phyloP scores from a whole-genome alignment of 202 grass and related monocot genomes.

The Saccharum hybrid region DNA sequence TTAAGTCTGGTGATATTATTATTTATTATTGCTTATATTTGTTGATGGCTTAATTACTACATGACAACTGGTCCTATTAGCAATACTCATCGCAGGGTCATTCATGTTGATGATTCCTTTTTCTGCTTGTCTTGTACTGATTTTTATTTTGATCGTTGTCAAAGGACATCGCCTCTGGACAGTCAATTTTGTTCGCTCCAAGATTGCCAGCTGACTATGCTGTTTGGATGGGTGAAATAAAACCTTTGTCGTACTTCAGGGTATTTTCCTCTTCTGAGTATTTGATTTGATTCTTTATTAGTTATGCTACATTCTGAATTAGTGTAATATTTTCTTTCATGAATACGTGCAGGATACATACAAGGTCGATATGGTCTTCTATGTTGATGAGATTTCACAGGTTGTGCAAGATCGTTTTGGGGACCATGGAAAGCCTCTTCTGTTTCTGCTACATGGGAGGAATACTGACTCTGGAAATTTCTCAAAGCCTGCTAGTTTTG shows the following conservation, averaged over 20 bases:
- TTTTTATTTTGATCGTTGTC: slow-evolving; percentile 34
- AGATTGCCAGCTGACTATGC: slow-evolving; percentile 91
- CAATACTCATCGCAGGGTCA: neutral
- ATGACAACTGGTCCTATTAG: neutral
- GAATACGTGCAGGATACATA: slow-evolving; percentile 67
- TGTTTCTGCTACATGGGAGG: slow-evolving; percentile 81
- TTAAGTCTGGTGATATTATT: neutral
- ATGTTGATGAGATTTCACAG: slow-evolving; percentile 80
- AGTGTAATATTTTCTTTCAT: slow-evolving; percentile 29
- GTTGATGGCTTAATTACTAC: neutral
- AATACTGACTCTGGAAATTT: slow-evolving; percentile 92
- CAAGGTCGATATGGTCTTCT: slow-evolving; percentile 82
- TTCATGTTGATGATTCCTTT: slow-evolving; percentile 22
- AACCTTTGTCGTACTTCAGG: slow-evolving; percentile 66
- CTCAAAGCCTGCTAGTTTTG: slow-evolving; percentile 89
- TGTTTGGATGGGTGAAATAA: slow-evolving; percentile 99
- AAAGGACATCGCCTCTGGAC: slow-evolving; percentile 83
- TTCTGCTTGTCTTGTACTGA: slow-evolving; percentile 3
- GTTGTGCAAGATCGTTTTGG: slow-evolving; percentile 61
- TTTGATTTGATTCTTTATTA: neutral
- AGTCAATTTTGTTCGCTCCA: slow-evolving; percentile 85
- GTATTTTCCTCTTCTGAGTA: slow-evolving; percentile 50
- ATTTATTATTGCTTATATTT: neutral
- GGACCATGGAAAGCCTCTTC: slow-evolving; percentile 63
- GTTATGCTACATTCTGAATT: neutral